A percentile compares a stretch with the other conserved stretches of the same genome.
These are phyloP conservation scores for Camellia japonica DNA, from an alignment of 148 eudicot genomes.

Conservation along the genomic window DNA sequence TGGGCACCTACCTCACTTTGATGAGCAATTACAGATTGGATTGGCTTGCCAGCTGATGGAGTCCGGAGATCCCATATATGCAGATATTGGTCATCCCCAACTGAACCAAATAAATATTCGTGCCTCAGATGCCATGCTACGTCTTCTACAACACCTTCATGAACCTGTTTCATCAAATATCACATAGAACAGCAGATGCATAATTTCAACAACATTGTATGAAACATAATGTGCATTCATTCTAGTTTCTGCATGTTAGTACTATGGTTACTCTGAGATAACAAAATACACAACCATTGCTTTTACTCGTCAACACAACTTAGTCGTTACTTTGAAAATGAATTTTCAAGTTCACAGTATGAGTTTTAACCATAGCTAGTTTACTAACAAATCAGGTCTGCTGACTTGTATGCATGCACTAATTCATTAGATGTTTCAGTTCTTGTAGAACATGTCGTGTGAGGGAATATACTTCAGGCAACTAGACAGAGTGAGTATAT, in stretches of 20 bases:
- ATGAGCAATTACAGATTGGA: slow-evolving; percentile 83
- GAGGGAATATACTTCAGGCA: not conserved
- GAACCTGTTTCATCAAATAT: slow-evolving; percentile 39
- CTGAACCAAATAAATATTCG: slow-evolving; percentile 68
- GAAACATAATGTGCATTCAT: not conserved
- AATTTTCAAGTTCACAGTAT: not conserved
- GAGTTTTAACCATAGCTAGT: not conserved
- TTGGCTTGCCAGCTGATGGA: slow-evolving; percentile 70
- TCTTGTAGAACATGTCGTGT: not conserved
- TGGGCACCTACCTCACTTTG: slow-evolving; percentile 61
- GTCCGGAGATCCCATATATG: slow-evolving; percentile 80
- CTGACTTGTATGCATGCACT: not conserved
- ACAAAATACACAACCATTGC: not conserved
- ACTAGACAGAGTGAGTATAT: not conserved
- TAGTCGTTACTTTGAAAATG: not conserved
- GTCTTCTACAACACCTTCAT: slow-evolving; percentile 74
- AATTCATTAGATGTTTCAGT: not conserved
- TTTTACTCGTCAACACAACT: not conserved
- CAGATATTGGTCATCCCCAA: slow-evolving; percentile 66
- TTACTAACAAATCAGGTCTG: not conserved
- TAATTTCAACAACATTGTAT: not conserved
- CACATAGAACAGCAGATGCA: not conserved
- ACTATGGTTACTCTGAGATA: not conserved
- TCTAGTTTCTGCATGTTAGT: not conserved
- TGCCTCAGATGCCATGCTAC: slow-evolving; percentile 81